Evolutionary conservation across 768 basidiomycete genomes (phyloP), one percentile per base, ranked within the genome.

Genomic region (Clavaria fumosa): DNA sequence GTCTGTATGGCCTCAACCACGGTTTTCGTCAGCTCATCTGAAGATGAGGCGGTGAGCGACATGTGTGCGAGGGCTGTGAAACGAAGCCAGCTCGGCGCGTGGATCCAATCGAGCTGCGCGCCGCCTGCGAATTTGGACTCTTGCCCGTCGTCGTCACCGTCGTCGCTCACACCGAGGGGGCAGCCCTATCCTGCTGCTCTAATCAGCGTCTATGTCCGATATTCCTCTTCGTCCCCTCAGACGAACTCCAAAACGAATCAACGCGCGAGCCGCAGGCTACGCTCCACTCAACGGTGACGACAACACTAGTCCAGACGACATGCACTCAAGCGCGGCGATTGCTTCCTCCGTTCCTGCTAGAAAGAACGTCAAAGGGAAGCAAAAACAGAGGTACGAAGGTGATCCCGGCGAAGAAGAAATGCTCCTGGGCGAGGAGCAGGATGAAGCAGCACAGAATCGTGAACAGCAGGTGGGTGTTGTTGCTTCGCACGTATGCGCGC

Each of bases 191-290:
- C n/a, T n/a, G n/a, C n/a, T n/a, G n/a, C n/a, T n/a, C n/a, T n/a
- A n/a, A n/a, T n/a, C 35, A 12, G 18, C 15, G 18, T 53, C 45
- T 55, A 76, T 75, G 73, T 69, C 76, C 54, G 78, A 78, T 60
- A 81, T 79, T 55, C 78, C 76, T n/a, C 59, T 81, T 38, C 70
- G 61, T 47, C 62, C 63, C 49, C 60, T 78, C 51, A 59, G 69
- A 66, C 26, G 26, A 9, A 28, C 26, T 28, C n/a, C 61, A 64
- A 57, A 63, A 62, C 45, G 64, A 61, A 48, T n/a, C n/a, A n/a
- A n/a, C n/a, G n/a, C n/a, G n/a, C n/a, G n/a, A n/a, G n/a, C n/a
- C n/a, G 9, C 9, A 14, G 26, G 26, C 26, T 28, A 28, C 26
- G 14, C 9, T 9, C 26, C 26, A 9, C 9, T 28, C 26, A 28